Conservation (phyloP, 768 basidiomycete species). For the Myochromella boudieri region DNA sequence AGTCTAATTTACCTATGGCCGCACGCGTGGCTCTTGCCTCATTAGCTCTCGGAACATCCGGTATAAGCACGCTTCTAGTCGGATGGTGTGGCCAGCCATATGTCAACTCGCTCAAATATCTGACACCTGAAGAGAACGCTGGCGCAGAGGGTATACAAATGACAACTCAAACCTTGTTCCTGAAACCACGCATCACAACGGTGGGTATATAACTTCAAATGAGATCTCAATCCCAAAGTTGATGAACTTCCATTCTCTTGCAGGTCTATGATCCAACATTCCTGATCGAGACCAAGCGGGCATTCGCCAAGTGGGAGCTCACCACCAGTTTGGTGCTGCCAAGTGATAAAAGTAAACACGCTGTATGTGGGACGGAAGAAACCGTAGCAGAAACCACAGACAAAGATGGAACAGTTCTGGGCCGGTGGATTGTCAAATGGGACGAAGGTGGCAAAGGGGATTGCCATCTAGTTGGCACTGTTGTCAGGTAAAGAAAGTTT, state of each 20-base stretch:
- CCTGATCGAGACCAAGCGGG: conserved; percentile 61
- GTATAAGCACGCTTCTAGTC: conserved; percentile 73
- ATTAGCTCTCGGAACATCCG: conserved; percentile 71
- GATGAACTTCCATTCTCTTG: neutral
- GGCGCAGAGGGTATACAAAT: conserved; percentile 62
- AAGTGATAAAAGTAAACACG: conserved; percentile 30
- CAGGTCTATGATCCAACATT: conserved; percentile 74
- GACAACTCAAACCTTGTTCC: conserved; percentile 61
- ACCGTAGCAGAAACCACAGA: conserved; percentile 79
- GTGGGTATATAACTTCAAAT: conserved; percentile 29
- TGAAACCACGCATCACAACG: conserved; percentile 63
- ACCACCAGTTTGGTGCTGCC: conserved; percentile 52
- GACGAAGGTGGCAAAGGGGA: conserved; percentile 60
- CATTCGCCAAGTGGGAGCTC: conserved; percentile 83
- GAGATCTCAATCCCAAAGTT: neutral
- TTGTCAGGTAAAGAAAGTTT: conserved; percentile 50
- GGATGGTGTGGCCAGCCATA: conserved; percentile 73
- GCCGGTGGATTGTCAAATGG: conserved; percentile 82
- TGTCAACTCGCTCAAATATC: conserved; percentile 59
- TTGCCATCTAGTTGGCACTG: conserved; percentile 62
- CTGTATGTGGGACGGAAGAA: conserved; percentile 57
- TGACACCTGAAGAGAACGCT: conserved; percentile 42
- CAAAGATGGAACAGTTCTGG: conserved; percentile 56
- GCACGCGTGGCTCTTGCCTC: conserved; percentile 68
- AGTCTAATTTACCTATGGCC: conserved; percentile 68